A percentile compares a stretch with the other conserved stretches of the same genome.
phyloP scores from a whole-genome alignment of 177 flowering plant genomes.

The Vitis hybrid region DNA sequence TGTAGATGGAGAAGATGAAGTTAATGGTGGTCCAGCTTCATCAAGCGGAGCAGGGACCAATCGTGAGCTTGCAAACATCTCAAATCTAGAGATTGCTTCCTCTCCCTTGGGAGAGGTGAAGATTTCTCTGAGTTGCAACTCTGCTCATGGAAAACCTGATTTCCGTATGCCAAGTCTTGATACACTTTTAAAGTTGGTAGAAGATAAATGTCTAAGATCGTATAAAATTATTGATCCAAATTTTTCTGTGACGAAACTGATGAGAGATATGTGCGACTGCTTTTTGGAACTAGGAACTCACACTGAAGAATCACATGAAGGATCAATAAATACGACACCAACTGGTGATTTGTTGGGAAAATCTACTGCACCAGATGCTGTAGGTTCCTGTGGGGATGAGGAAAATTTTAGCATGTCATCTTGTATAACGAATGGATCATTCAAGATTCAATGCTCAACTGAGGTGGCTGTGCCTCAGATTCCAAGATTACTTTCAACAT shows the following conservation, averaged over 20 bases:
- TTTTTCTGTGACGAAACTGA: conserved; percentile 47
- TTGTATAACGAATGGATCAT: conserved; percentile 16
- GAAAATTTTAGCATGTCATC: conserved; percentile 8
- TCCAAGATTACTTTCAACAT: neutral
- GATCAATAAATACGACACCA: conserved; percentile 11
- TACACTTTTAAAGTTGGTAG: conserved; percentile 37
- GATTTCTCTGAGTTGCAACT: conserved; percentile 38
- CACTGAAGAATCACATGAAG: conserved; percentile 31
- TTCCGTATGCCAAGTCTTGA: conserved; percentile 49
- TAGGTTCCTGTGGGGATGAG: conserved; percentile 3
- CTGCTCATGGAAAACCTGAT: conserved; percentile 28
- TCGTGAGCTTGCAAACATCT: conserved; percentile 16
- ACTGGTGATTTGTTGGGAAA: conserved; percentile 21
- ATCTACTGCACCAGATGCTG: conserved; percentile 13
- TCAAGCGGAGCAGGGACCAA: conserved; percentile 19
- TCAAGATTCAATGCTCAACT: conserved; percentile 1
- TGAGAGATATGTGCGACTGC: conserved; percentile 60
- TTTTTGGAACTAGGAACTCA: conserved; percentile 50
- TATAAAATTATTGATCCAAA: conserved; percentile 43
- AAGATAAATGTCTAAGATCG: conserved; percentile 49
- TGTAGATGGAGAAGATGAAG: conserved; percentile 9
- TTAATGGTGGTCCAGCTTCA: conserved; percentile 13
- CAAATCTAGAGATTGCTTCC: conserved; percentile 43
- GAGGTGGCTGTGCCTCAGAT: conserved; percentile 17
- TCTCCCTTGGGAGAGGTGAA: conserved; percentile 52